These are phyloP conservation scores for Sporothrix pseudoabietina DNA, from an alignment of 2,329 filamentous ascomycete species.

Conservation along the genomic window DNA sequence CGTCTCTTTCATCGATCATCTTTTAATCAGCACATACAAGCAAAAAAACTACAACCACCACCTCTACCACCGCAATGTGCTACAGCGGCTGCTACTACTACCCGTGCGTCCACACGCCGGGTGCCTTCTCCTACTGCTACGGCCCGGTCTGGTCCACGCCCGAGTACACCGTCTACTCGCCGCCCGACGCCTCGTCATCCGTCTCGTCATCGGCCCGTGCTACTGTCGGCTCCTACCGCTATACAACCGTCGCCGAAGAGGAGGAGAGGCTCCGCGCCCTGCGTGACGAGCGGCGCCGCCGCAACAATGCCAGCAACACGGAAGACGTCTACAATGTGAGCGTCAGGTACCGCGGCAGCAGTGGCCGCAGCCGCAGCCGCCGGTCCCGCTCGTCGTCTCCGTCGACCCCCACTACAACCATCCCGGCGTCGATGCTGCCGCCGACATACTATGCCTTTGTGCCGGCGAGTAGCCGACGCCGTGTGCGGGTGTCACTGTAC, in stretches of 20 bases:
- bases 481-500: neutral
- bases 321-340: conserved; percentile 18
- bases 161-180: neutral
- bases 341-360: neutral
- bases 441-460: conserved; percentile 5
- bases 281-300: neutral
- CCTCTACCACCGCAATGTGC: neutral
- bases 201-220: neutral
- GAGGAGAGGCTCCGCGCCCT: neutral
- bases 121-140: neutral
- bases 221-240: neutral
- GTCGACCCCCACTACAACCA: neutral
- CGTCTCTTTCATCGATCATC: neutral
- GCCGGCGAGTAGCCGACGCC: neutral
- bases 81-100: conserved; percentile 3
- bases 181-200: neutral
- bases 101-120: conserved; percentile 1
- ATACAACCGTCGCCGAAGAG: neutral
- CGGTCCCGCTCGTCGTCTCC: neutral
- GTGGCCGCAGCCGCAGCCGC: neutral
- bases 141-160: neutral
- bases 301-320: neutral
- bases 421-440: neutral
- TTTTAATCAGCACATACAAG: neutral
- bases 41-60: neutral